Conservation (phyloP, 331 rosid species). For the Malus hybrid region DNA sequence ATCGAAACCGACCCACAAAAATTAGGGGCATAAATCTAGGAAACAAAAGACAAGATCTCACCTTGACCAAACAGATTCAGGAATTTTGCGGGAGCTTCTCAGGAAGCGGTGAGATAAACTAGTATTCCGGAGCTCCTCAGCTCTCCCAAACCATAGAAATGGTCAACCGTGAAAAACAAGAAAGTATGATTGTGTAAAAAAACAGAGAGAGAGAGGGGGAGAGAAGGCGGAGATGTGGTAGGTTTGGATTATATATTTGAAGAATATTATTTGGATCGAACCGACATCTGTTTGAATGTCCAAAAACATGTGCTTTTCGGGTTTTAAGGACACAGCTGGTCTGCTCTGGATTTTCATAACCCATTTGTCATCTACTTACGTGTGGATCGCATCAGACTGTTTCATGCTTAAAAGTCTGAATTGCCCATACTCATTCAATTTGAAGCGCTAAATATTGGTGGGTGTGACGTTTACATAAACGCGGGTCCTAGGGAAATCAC, state of each 20-base stretch:
- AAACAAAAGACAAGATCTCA: slow-evolving; percentile 1
- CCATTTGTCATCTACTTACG: background rate
- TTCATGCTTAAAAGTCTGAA: too few relatives aligned
- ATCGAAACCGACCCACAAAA: background rate
- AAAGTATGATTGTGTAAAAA: background rate
- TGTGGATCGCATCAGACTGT: background rate
- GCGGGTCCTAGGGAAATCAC: too few relatives aligned
- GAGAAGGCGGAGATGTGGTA: background rate
- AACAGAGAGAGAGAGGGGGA: background rate
- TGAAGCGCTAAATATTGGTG: too few relatives aligned
- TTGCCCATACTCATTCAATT: too few relatives aligned
- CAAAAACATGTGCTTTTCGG: background rate
- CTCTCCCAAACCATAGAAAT: background rate
- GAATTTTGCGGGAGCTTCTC: background rate
- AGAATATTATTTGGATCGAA: slow-evolving; percentile 6
- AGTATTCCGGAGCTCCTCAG: background rate
- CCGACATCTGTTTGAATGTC: background rate
- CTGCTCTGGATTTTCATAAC: background rate
- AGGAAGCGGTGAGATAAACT: background rate
- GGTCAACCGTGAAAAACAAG: background rate
- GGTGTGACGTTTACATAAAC: too few relatives aligned
- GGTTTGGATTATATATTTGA: background rate
- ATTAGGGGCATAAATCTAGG: background rate
- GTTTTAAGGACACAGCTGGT: background rate
- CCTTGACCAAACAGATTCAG: slow-evolving; percentile 5